Conservation (phyloP, 106 monocot genomes). For the Apostasia shenzhenica region DNA sequence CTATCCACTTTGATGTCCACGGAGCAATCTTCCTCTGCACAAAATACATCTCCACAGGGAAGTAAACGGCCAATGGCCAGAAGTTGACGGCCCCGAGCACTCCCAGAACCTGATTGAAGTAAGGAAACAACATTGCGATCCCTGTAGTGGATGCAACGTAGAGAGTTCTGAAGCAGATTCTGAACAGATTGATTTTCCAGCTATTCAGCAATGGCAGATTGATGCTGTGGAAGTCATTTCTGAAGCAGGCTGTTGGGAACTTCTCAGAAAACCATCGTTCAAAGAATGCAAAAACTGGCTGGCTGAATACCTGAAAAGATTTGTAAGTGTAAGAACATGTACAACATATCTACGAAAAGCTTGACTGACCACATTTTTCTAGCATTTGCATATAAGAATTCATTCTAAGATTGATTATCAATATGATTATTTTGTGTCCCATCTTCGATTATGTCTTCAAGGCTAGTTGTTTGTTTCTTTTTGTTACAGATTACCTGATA, state of each 20-base stretch:
- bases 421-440: no score
- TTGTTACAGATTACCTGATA: slow-evolving; percentile 51
- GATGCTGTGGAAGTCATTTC: slow-evolving; percentile 39
- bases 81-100: slow-evolving; percentile 61
- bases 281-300: slow-evolving; percentile 58
- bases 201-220: slow-evolving; percentile 22
- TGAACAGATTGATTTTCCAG: slow-evolving; percentile 31
- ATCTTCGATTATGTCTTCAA: no score
- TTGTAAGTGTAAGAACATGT: no score
- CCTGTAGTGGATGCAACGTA: slow-evolving; percentile 54
- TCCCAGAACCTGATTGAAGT: slow-evolving; percentile 81
- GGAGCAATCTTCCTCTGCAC: slow-evolving; percentile 48
- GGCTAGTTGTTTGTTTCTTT: no score
- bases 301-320: slow-evolving; percentile 53
- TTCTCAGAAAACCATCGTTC: slow-evolving; percentile 33
- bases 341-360: no score
- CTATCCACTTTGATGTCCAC: slow-evolving; percentile 55
- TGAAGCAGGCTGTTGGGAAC: slow-evolving; percentile 36
- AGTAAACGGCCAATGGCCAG: slow-evolving; percentile 80
- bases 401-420: no score
- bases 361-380: no score
- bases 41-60: slow-evolving; percentile 88
- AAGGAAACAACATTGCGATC: slow-evolving; percentile 66
- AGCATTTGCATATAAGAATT: no score
- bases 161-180: slow-evolving; percentile 52